Evolutionary conservation across 768 basidiomycete genomes (phyloP).

Genomic region (Lactifluus piperatus): DNA sequence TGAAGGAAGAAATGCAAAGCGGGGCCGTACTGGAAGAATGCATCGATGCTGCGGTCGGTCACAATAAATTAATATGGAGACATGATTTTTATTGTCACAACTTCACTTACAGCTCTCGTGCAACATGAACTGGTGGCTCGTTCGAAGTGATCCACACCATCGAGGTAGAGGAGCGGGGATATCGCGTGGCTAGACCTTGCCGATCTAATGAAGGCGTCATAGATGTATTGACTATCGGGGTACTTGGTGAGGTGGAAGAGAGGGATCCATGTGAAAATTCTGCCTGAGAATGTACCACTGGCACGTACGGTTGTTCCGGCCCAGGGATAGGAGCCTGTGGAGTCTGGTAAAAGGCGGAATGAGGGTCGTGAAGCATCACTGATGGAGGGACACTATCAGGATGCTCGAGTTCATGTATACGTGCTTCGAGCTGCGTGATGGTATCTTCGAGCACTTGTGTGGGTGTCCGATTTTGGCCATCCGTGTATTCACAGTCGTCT

Average conservation of each 20-base stretch:
- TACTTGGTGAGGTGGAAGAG: slow-evolving; percentile 10
- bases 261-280: slow-evolving; percentile 4
- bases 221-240: background rate
- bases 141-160: slow-evolving; percentile 2
- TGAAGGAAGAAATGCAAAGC: slow-evolving; percentile 65
- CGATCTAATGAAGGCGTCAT: background rate
- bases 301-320: background rate
- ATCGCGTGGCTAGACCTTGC: background rate
- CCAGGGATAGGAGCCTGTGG: slow-evolving; percentile 1
- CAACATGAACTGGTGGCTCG: slow-evolving; percentile 11
- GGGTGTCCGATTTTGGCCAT: slow-evolving; percentile 49
- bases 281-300: background rate
- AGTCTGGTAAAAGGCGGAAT: slow-evolving; percentile 1
- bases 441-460: slow-evolving; percentile 53
- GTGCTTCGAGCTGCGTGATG: slow-evolving; percentile 43
- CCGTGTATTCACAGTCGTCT: slow-evolving; percentile 64
- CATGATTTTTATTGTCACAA: background rate
- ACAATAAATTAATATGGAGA: background rate
- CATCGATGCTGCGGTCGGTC: slow-evolving; percentile 37
- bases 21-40: slow-evolving; percentile 47
- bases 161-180: background rate
- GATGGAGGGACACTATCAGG: slow-evolving; percentile 3
- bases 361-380: slow-evolving; percentile 20
- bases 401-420: slow-evolving; percentile 30
- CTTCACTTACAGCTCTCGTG: slow-evolving; percentile 14